phyloP scores from a whole-genome alignment of 768 basidiomycete species.

The Chalciporus chontae region DNA sequence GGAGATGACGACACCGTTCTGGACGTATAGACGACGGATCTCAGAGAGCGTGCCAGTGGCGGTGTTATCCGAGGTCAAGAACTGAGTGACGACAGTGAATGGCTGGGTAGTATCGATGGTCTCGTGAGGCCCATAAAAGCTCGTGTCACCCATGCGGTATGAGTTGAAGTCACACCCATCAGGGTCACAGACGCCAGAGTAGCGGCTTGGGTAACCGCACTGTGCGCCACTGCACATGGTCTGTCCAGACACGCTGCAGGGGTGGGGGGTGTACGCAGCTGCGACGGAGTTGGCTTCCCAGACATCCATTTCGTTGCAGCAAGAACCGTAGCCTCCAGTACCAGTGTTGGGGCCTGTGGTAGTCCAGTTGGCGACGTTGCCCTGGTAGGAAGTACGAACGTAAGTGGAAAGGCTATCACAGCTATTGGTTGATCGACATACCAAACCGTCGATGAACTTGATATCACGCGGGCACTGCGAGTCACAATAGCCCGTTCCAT shows the following conservation, averaged over 20 bases:
- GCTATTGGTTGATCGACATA: constrained; percentile 9
- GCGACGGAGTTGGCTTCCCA: constrained; percentile 56
- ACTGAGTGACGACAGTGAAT: constrained; percentile 59
- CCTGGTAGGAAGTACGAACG: no score
- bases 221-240: constrained; percentile 32
- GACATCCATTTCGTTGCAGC: constrained; percentile 59
- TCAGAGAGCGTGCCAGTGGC: constrained; percentile 46
- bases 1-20: constrained; percentile 48
- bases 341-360: constrained; percentile 38
- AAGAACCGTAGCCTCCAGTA: constrained; percentile 44
- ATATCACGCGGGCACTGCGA: constrained; percentile 57
- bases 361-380: no score
- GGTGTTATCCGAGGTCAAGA: constrained; percentile 46
- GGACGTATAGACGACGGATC: constrained; percentile 54
- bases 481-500: constrained; percentile 66
- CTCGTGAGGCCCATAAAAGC: constrained; percentile 46
- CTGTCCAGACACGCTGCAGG: constrained; percentile 40
- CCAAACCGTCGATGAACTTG: constrained; percentile 58
- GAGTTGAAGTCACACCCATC: constrained; percentile 65
- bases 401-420: no score
- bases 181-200: constrained; percentile 45
- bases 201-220: background rate
- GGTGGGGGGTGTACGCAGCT: constrained; percentile 52
- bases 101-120: constrained; percentile 48
- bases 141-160: constrained; percentile 47